Evolutionary conservation across 306 rosid genomes (phyloP), one percentile per base, ranked within the genome.

Genomic region (Boehmeria nivea): DNA sequence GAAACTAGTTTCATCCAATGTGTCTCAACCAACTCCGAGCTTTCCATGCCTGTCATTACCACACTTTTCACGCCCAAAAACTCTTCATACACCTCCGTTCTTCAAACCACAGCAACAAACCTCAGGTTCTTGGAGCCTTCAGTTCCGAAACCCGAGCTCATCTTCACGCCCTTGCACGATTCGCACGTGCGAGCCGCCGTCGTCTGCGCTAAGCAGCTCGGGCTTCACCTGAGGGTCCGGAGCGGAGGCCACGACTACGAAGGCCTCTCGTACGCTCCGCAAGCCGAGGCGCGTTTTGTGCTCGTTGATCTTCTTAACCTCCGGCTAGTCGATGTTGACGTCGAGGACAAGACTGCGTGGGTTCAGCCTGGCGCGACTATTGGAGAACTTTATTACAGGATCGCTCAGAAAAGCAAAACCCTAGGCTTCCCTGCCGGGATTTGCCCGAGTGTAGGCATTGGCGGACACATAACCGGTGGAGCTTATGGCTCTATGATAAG

Each of bases 1-100:
- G 83, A 78, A 13, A n/a, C n/a, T n/a, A 67, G 6, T 20, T 83
- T 86, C 69, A 78, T 58, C 46, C 68, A 56, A 11, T 85, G 94
- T 42, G 36, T 31, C 1, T 31, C 36, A 31, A 2, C 9, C 36
- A 31, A 31, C 36, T 31, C 36, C 36, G 36, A 31, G 36, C 36
- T 31, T 31, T 31, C 36, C 36, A 31, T 31, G 5, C 36, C 36
- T 4, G 8, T 4, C 5, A 54, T 82, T 18, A 31, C 36, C 36
- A 31, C 36, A 31, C 36, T 31, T 31, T 31, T 31, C 36, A 31
- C 36, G 8, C 36, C 36, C 5, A 31, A 31, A 31, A 31, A 31
- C 36, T 31, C 36, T 31, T 31, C 36, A 31, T 31, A 31, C 36
- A 31, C 36, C 2, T 31, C 9, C 2, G 36, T 31, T 31, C 36